Conservation (phyloP, 495 filamentous ascomycete species). For the Xylaria venustula region DNA sequence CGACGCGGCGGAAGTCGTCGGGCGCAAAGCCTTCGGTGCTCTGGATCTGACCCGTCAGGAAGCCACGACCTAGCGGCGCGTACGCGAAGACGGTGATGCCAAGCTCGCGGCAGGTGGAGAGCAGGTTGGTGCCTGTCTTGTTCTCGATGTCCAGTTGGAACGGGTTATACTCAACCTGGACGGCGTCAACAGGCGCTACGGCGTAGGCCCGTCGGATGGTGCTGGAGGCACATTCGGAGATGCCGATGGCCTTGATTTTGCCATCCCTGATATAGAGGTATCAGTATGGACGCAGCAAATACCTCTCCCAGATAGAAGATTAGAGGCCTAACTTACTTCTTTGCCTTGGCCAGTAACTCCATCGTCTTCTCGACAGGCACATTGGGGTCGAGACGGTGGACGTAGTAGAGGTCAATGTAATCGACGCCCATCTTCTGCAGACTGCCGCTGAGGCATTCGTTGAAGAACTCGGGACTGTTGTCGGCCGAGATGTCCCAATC, state of each 20-base stretch:
- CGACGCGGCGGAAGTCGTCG: not conserved
- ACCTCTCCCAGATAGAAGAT: too few species aligned
- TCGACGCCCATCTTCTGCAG: not conserved
- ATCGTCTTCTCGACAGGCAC: constrained; percentile 52
- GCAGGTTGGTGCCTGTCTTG: constrained; percentile 60
- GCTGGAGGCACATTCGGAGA: constrained; percentile 63
- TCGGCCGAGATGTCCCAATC: not conserved
- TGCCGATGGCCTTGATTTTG: constrained; percentile 63
- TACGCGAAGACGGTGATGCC: constrained; percentile 60
- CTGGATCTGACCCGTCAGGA: constrained; percentile 39
- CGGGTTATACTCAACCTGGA: constrained; percentile 69
- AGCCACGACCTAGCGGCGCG: constrained; percentile 31
- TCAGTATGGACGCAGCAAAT: too few species aligned
- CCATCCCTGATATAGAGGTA: constrained; percentile 41
- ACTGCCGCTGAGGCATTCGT: not conserved
- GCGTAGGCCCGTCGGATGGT: constrained; percentile 64
- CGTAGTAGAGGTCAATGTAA: constrained; percentile 20
- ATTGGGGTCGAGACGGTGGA: constrained; percentile 29
- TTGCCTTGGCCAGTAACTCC: too few species aligned
- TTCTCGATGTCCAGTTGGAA: constrained; percentile 55
- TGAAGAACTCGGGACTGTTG: too few species aligned
- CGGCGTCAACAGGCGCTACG: constrained; percentile 61
- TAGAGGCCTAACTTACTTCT: constrained; percentile 38
- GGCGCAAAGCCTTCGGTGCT: not conserved
- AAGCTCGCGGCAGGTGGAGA: constrained; percentile 57